phyloP scores from a whole-genome alignment of 2,329 filamentous ascomycete genomes.

The Ophiocordyceps unilateralis region DNA sequence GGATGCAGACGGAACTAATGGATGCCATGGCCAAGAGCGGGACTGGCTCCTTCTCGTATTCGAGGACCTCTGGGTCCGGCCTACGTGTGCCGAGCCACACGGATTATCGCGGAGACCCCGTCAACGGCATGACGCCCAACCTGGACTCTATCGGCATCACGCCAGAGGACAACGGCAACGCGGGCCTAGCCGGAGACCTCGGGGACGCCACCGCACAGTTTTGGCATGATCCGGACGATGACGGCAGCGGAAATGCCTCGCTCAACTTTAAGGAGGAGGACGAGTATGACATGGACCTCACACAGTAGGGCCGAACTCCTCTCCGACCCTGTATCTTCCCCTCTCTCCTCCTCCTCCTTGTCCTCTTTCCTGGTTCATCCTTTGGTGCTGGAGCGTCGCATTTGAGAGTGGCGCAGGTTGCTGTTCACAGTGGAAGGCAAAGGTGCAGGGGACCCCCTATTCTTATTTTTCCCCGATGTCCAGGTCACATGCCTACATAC shows the following conservation, averaged over 20 bases:
- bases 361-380: not conserved
- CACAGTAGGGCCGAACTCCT: constrained; percentile 9
- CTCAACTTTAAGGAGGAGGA: constrained; percentile 88
- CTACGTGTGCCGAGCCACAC: constrained; percentile 87
- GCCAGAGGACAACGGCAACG: constrained; percentile 20
- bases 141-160: constrained; percentile 20
- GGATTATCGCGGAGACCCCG: constrained; percentile 68
- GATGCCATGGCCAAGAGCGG: constrained; percentile 76
- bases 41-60: constrained; percentile 61
- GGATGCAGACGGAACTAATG: constrained; percentile 86
- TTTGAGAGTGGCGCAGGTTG: not conserved
- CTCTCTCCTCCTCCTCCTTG: not conserved
- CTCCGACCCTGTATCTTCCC: no score
- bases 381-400: not conserved
- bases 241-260: constrained; percentile 46
- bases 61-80: constrained; percentile 65
- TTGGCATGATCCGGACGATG: constrained; percentile 55
- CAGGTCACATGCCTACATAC: not conserved
- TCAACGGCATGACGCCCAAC: constrained; percentile 29
- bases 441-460: not conserved
- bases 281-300: constrained; percentile 72
- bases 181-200: constrained; percentile 25
- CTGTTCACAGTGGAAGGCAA: not conserved
- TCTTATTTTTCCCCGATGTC: not conserved
- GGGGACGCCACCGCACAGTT: constrained; percentile 33